Percentiles rank a stretch among this genome's conserved stretches.
Conservation (phyloP, 345 rosid genomes). For the Lepidium didymum region DNA sequence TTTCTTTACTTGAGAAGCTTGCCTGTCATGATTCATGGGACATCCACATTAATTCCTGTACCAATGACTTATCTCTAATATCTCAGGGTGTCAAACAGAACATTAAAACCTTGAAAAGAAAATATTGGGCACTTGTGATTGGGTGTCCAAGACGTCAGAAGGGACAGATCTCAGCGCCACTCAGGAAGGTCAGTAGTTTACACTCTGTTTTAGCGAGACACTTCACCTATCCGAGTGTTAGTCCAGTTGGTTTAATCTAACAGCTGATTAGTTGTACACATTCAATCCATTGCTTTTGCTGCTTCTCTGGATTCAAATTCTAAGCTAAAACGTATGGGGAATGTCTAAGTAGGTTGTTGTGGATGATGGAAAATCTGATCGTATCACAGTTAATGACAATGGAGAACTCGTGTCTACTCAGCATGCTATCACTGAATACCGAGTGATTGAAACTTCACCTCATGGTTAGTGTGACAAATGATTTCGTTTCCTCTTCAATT, state of each 20-base stretch:
- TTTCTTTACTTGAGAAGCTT: slow-evolving; percentile 8
- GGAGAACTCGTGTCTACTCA: slow-evolving; percentile 45
- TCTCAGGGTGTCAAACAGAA: slow-evolving; percentile 42
- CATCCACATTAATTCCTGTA: neutral
- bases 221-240: neutral
- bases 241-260: neutral
- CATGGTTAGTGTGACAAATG: slow-evolving; percentile 45
- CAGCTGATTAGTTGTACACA: neutral
- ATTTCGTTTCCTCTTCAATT: neutral
- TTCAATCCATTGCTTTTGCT: neutral
- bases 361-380: slow-evolving; percentile 87
- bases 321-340: neutral
- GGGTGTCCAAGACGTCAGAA: slow-evolving; percentile 58
- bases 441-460: slow-evolving; percentile 55
- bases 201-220: neutral
- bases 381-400: slow-evolving; percentile 56
- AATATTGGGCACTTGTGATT: slow-evolving; percentile 82
- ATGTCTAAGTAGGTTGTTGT: slow-evolving; percentile 50
- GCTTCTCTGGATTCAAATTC: neutral
- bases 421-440: slow-evolving; percentile 76
- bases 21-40: neutral
- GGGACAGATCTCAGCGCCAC: slow-evolving; percentile 69
- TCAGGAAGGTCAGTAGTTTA: slow-evolving; percentile 62
- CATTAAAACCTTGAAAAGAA: slow-evolving; percentile 51
- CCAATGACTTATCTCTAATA: neutral